A percentile compares a stretch with the other conserved stretches of the same genome.
Evolutionary conservation across 805 yeast genomes (phyloP).

Genomic region (Myxozyma nipponensis): DNA sequence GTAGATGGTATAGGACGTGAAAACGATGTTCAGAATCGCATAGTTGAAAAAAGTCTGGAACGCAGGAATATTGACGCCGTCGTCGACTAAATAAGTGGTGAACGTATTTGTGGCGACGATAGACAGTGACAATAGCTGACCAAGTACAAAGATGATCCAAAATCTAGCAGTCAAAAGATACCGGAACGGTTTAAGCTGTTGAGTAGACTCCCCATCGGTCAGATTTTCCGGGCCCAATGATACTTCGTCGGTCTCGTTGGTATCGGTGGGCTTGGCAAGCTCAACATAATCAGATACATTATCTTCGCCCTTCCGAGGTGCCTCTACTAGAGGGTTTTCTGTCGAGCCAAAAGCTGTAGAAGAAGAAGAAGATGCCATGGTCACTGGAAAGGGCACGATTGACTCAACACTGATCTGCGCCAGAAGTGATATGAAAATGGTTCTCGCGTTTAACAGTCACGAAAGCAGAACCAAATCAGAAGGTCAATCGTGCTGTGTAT

Average conservation of each 20-base stretch:
- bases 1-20: constrained; percentile 42
- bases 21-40: constrained; percentile 38
- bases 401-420: too few relatives aligned
- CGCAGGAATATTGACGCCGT: constrained; percentile 44
- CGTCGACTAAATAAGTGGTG: constrained; percentile 40
- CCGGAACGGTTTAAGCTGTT: constrained; percentile 14
- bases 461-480: constrained; percentile 31
- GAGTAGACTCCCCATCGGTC: not conserved
- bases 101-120: constrained; percentile 45
- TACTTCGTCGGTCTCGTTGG: not conserved
- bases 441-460: constrained; percentile 30
- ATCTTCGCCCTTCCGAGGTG: not conserved
- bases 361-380: not conserved
- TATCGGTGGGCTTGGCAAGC: not conserved
- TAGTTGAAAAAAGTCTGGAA: constrained; percentile 44
- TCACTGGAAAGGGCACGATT: too few relatives aligned
- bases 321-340: not conserved
- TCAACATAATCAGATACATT: constrained; percentile 1
- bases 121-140: constrained; percentile 43
- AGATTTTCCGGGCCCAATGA: not conserved
- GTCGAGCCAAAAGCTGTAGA: not conserved
- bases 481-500: constrained; percentile 29
- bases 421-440: too few relatives aligned
- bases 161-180: constrained; percentile 38
- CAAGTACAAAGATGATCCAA: constrained; percentile 43